Conservation (phyloP, 345 rosid species). For the Brassica napus region DNA sequence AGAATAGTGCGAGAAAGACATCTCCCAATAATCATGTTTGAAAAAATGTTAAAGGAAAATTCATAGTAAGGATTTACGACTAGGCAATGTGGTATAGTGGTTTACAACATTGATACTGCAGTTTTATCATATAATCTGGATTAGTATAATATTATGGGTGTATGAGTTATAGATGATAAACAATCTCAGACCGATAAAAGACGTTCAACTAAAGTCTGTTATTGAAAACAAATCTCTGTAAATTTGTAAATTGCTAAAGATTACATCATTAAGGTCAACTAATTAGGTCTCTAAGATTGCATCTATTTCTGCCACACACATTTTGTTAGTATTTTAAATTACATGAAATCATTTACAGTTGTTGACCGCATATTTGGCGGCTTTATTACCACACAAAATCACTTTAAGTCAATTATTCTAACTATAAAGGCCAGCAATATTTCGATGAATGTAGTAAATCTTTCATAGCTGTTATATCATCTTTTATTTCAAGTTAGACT, state of each 20-base stretch:
- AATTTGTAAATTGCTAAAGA: background rate
- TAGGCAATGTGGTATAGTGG: background rate
- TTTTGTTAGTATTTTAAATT: background rate
- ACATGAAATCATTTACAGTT: background rate
- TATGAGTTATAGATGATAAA: background rate
- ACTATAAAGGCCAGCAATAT: background rate
- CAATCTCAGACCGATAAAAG: background rate
- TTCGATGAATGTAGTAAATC: background rate
- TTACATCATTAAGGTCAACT: conserved; percentile 1
- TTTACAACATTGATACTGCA: background rate
- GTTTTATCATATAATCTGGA: background rate
- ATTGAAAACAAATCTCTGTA: background rate
- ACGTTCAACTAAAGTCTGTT: background rate
- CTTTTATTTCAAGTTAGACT: background rate
- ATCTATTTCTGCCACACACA: background rate
- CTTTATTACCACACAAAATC: background rate
- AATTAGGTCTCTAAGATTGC: conserved; percentile 1
- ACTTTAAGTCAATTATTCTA: background rate
- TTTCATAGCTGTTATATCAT: background rate
- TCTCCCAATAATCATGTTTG: background rate
- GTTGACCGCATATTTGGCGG: background rate
- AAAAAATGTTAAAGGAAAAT: background rate
- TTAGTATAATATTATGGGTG: background rate
- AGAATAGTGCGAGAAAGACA: background rate
- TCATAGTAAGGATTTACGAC: background rate